phyloP scores from a whole-genome alignment of 1,284 basidiomycete species.

The Trametes pubescens region DNA sequence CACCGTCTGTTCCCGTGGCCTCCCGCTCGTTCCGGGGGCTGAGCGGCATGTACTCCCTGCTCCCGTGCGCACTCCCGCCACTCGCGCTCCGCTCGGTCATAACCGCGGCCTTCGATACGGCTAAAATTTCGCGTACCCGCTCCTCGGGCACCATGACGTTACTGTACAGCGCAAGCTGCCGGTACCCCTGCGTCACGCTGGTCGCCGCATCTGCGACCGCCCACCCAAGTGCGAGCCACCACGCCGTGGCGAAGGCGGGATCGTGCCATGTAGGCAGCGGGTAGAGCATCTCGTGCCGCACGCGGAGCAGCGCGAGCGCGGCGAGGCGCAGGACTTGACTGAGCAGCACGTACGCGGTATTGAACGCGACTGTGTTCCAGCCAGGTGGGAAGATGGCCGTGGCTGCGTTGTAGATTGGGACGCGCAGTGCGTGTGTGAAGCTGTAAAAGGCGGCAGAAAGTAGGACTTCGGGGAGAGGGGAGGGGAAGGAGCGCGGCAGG shows the following conservation, averaged over 20 bases:
- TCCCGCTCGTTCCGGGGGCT: slow-evolving; percentile 35
- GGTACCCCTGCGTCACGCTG: slow-evolving; percentile 73
- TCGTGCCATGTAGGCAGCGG: slow-evolving; percentile 61
- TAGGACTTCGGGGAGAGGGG: slow-evolving; percentile 66
- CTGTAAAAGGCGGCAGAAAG: slow-evolving; percentile 67
- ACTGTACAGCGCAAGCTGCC: slow-evolving; percentile 67
- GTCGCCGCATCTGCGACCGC: slow-evolving; percentile 69
- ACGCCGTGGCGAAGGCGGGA: slow-evolving; percentile 66
- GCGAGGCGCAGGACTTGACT: slow-evolving; percentile 63
- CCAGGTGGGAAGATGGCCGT: slow-evolving; percentile 41
- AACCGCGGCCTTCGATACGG: slow-evolving; percentile 29
- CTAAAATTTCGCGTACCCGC: slow-evolving; percentile 46
- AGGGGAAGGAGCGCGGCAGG: slow-evolving; percentile 58
- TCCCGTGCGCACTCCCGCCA: slow-evolving; percentile 24
- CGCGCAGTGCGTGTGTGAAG: slow-evolving; percentile 62
- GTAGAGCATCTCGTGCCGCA: slow-evolving; percentile 54
- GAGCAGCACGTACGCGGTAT: slow-evolving; percentile 56
- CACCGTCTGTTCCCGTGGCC: slow-evolving; percentile 6
- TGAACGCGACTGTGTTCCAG: slow-evolving; percentile 55
- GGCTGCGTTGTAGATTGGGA: slow-evolving; percentile 53
- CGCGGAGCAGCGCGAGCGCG: slow-evolving; percentile 59
- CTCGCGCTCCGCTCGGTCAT: slow-evolving; percentile 27
- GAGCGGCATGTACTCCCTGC: slow-evolving; percentile 38
- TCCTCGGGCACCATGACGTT: slow-evolving; percentile 65
- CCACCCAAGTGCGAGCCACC: slow-evolving; percentile 80